A percentile compares a stretch with the other conserved stretches of the same genome.
phyloP scores from a whole-genome alignment of 2,329 filamentous ascomycete species.

The Alternaria dauci region DNA sequence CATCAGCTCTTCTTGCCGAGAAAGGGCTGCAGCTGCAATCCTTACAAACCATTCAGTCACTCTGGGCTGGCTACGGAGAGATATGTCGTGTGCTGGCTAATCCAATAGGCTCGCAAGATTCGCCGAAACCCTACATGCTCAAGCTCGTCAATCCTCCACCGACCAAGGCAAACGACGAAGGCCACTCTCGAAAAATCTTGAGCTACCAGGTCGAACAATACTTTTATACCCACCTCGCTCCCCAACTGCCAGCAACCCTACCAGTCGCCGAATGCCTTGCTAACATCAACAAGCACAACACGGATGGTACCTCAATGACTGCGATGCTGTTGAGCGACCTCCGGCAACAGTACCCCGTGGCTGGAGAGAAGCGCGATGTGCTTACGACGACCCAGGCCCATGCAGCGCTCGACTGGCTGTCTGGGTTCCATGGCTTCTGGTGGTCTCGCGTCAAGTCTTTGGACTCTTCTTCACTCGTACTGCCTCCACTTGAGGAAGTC shows the following conservation, averaged over 20 bases:
- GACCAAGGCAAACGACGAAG: conserved; percentile 59
- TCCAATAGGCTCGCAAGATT: conserved; percentile 14
- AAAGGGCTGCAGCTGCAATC: conserved; percentile 37
- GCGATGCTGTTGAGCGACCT: conserved; percentile 69
- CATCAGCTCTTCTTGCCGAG: conserved; percentile 36
- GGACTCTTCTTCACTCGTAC: conserved; percentile 52
- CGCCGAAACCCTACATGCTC: conserved; percentile 58
- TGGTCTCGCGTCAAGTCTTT: conserved; percentile 50
- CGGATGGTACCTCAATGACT: conserved; percentile 51
- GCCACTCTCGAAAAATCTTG: conserved; percentile 70
- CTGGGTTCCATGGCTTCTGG: conserved; percentile 66
- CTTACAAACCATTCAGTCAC: conserved; percentile 49
- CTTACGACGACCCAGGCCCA: conserved; percentile 60
- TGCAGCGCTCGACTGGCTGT: conserved; percentile 69
- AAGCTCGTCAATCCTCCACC: conserved; percentile 68
- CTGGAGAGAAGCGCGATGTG: conserved; percentile 62
- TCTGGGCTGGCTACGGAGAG: conserved; percentile 61
- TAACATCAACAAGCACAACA: conserved; percentile 53
- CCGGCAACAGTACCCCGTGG: conserved; percentile 61
- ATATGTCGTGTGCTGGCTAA: conserved; percentile 64
- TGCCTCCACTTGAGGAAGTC: conserved; percentile 66
- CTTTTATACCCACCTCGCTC: conserved; percentile 68
- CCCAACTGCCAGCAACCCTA: conserved; percentile 55
- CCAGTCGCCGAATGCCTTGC: conserved; percentile 62
- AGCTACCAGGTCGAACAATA: conserved; percentile 73